These are phyloP conservation scores for Colletotrichum agaves DNA, from an alignment of 2,329 filamentous ascomycete genomes.

Conservation along the genomic window DNA sequence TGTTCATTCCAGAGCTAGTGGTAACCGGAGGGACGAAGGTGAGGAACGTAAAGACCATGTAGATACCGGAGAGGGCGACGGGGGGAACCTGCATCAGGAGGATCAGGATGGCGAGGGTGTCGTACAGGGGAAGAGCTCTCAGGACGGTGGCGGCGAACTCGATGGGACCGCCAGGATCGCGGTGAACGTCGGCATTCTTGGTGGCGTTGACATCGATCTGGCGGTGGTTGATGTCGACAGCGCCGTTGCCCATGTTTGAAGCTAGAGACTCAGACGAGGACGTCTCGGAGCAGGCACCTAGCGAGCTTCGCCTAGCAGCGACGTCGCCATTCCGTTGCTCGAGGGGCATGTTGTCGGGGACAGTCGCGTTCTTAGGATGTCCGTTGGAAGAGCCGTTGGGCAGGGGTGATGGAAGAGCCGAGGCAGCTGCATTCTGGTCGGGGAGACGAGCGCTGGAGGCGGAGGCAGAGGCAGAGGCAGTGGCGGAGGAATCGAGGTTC, in stretches of 20 bases:
- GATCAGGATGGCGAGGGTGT: constrained; percentile 96
- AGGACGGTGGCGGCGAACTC: constrained; percentile 87
- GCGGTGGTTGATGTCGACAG: constrained; percentile 64
- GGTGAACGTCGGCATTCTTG: constrained; percentile 75
- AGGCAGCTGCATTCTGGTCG: constrained; percentile 44
- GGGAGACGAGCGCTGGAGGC: constrained; percentile 40
- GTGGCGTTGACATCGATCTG: constrained; percentile 77
- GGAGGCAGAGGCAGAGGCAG: constrained; percentile 38
- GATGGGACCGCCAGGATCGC: constrained; percentile 77
- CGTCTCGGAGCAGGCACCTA: constrained; percentile 65
- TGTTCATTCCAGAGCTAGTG: constrained; percentile 79
- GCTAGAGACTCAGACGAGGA: constrained; percentile 64
- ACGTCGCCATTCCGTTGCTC: constrained; percentile 56
- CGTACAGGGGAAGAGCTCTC: constrained; percentile 87
- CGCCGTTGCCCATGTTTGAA: constrained; percentile 47
- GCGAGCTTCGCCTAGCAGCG: constrained; percentile 57
- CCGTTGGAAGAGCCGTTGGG: constrained; percentile 45
- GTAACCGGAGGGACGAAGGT: constrained; percentile 90
- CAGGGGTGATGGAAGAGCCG: constrained; percentile 40
- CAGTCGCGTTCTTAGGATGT: constrained; percentile 36
- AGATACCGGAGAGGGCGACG: constrained; percentile 86
- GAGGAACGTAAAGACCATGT: constrained; percentile 90
- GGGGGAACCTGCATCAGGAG: constrained; percentile 93
- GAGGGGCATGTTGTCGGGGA: constrained; percentile 50
- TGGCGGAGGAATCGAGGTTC: constrained; percentile 50